Base-by-base conservation (phyloP, 1,284 basidiomycete species). In the Entoloma clypeatum region DNA sequence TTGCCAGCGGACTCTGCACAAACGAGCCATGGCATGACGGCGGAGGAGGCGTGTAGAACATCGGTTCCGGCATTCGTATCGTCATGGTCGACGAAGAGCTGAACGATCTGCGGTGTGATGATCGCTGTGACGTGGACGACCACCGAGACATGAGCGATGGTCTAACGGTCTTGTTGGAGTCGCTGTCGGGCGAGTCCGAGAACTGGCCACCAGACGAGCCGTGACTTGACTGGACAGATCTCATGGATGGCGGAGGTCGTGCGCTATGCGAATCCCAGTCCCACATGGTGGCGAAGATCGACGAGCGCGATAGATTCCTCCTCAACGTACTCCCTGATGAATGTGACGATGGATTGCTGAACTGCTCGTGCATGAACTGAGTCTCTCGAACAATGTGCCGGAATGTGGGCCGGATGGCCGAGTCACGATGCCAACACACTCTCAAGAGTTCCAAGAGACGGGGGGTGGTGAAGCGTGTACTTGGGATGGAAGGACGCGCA, bases 401-500 rank as follows among this genome's bases (percentile, higher is more conserved):
- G 39, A 68, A 69, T 2, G 57, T 43, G 6, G 60, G 63, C 4
- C 67, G 53, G 9, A 53, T 47, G 1, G 30, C 32, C 0, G 65
- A 61, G 17, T 64, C 55, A 2, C 49, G 51, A 17, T 61, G 50
- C 67, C 67, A 69, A 36, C 63, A 66, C 6, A 37, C 39, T 5
- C 47, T 43, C 13, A 69, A 41, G 10, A 69, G 57, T 3, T 61
- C 59, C 39, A 59, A 59, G 10, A 69, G 39, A 5, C 45, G 49
- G 7, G 60, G 57, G 0, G 56, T 64, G 25, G 58, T 61, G 48
- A 64, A 65, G 8, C 53, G 52, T 2, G 59, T 57, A 5, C 53
- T 52, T 0, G 80, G 80, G 18, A 80, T 59, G 1, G 64, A 56
- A 0, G 78, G 74, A 2, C 81, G 74, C 40, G 65, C 69, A 43